Percentiles rank a stretch among this genome's conserved stretches.
phyloP scores from a whole-genome alignment of 1,139 yeast genomes.

The Pichia sp. region DNA sequence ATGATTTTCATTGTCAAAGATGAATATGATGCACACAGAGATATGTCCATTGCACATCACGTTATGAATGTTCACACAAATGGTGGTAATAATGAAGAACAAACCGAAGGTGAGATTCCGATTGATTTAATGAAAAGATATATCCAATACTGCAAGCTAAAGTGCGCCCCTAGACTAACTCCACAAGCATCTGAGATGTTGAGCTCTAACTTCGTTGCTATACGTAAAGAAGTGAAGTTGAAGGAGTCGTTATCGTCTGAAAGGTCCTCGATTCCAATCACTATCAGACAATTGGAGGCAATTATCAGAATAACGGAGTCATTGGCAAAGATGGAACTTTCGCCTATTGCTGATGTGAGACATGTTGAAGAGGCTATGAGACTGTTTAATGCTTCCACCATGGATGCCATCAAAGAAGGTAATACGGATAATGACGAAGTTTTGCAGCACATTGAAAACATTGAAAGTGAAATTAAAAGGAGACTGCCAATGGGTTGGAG shows the following conservation, averaged over 20 bases:
- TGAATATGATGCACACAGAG: slow-evolving; percentile 83
- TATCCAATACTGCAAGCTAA: slow-evolving; percentile 81
- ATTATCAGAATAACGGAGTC: slow-evolving; percentile 94
- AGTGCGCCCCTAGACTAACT: slow-evolving; percentile 89
- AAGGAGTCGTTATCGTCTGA: slow-evolving; percentile 81
- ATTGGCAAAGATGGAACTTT: slow-evolving; percentile 77
- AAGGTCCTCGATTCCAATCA: slow-evolving; percentile 93
- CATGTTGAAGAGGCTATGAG: slow-evolving; percentile 97
- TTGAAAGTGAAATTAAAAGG: slow-evolving; percentile 81
- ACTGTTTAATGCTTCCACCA: slow-evolving; percentile 91
- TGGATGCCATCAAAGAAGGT: slow-evolving; percentile 80
- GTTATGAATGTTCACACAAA: slow-evolving; percentile 95
- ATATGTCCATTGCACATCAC: slow-evolving; percentile 86
- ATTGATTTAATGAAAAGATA: slow-evolving; percentile 88
- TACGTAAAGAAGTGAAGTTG: slow-evolving; percentile 77
- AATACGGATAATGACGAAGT: slow-evolving; percentile 46
- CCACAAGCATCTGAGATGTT: slow-evolving; percentile 87
- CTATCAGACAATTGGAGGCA: slow-evolving; percentile 96
- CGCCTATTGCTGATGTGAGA: slow-evolving; percentile 79
- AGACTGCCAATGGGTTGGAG: slow-evolving; percentile 97
- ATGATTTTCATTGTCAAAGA: slow-evolving; percentile 98
- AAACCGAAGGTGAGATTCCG: slow-evolving; percentile 82
- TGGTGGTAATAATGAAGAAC: slow-evolving; percentile 47
- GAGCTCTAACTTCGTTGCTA: slow-evolving; percentile 91
- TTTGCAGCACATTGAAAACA: slow-evolving; percentile 65